Evolutionary conservation across 345 rosid genomes (phyloP).

Genomic region (Salix arbutifolia): DNA sequence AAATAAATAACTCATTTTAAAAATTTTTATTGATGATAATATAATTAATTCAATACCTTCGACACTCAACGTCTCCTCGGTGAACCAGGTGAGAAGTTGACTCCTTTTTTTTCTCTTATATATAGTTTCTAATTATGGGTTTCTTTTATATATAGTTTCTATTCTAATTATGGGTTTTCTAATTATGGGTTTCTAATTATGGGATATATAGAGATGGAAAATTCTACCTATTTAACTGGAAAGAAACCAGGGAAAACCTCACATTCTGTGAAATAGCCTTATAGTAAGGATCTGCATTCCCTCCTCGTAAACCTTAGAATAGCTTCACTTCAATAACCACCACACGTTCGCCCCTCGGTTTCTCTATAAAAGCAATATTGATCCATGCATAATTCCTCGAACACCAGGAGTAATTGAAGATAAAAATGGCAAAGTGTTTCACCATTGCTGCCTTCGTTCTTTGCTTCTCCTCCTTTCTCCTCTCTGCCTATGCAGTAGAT

Average conservation of each 20-base stretch:
- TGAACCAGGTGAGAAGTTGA: slow-evolving; percentile 66
- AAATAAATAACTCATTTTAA: too few species aligned
- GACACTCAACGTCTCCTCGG: slow-evolving; percentile 99
- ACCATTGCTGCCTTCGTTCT: slow-evolving; percentile 6
- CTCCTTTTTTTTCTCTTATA: not conserved
- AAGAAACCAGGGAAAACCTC: not conserved
- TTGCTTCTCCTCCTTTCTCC: slow-evolving; percentile 12
- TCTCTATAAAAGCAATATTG: not conserved
- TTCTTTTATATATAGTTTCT: too few species aligned
- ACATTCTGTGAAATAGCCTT: not conserved
- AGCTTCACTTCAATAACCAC: not conserved
- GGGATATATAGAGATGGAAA: not conserved
- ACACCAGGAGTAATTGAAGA: not conserved
- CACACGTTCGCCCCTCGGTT: not conserved
- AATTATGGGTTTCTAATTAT: too few species aligned
- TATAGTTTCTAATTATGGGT: too few species aligned
- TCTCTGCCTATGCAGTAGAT: not conserved
- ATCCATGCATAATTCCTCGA: not conserved
- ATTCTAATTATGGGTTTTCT: too few species aligned
- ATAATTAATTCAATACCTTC: too few species aligned
- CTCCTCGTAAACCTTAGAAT: not conserved
- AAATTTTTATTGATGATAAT: too few species aligned
- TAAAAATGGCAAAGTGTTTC: slow-evolving; percentile 18
- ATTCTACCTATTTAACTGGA: not conserved
- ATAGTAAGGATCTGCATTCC: not conserved